Conservation (phyloP, 2,329 filamentous ascomycete species). For the Ilyonectria destructans region DNA sequence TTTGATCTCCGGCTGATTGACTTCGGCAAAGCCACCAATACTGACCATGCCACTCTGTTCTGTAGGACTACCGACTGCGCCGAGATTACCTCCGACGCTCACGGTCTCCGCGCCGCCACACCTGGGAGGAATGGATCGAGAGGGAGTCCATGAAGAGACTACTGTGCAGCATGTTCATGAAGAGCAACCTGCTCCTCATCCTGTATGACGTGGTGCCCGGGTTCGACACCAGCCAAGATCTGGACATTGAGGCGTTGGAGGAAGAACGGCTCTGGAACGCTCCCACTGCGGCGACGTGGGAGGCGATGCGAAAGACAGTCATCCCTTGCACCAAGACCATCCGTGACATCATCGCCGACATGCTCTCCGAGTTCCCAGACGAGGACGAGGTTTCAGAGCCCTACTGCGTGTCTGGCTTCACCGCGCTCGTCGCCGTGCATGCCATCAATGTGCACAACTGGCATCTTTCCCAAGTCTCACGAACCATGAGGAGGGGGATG, state of each 20-base stretch:
- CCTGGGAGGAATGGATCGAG: constrained; percentile 8
- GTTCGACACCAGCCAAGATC: constrained; percentile 4
- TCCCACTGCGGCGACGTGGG: background rate
- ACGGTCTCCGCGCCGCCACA: background rate
- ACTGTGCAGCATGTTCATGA: background rate
- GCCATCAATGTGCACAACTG: constrained; percentile 6
- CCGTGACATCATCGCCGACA: background rate
- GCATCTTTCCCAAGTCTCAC: constrained; percentile 6
- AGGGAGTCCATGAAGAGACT: constrained; percentile 10
- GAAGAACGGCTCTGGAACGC: constrained; percentile 9
- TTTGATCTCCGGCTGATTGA: too few species aligned
- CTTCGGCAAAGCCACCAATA: too few species aligned
- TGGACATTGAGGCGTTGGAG: constrained; percentile 1
- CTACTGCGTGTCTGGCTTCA: background rate
- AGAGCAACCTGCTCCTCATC: background rate
- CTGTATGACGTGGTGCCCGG: constrained; percentile 2
- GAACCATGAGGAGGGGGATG: background rate
- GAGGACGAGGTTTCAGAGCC: background rate
- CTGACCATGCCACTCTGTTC: background rate
- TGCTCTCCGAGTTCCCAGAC: background rate
- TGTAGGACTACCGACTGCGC: constrained; percentile 1
- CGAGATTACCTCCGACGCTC: constrained; percentile 4
- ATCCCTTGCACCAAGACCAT: constrained; percentile 1
- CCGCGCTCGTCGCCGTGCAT: background rate
- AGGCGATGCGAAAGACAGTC: background rate